These are phyloP conservation scores for Neoscytalidium dimidiatum DNA, from an alignment of 2,329 filamentous ascomycete species.

Conservation along the genomic window DNA sequence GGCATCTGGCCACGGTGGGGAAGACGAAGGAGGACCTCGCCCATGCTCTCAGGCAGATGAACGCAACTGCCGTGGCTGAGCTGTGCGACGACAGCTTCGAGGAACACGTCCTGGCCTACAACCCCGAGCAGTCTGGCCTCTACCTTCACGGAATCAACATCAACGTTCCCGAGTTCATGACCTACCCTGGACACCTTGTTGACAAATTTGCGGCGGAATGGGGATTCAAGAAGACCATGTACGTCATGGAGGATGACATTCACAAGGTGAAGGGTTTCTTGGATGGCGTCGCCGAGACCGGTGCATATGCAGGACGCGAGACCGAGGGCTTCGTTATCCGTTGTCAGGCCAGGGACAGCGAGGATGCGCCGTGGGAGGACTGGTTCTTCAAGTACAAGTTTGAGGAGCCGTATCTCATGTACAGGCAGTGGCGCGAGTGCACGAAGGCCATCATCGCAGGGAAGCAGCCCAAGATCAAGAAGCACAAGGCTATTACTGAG, in stretches of 20 bases:
- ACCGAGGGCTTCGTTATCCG: constrained; percentile 97
- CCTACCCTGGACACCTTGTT: constrained; percentile 79
- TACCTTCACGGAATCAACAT: constrained; percentile 97
- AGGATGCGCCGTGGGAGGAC: constrained; percentile 66
- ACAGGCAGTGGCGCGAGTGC: constrained; percentile 96
- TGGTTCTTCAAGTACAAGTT: constrained; percentile 99
- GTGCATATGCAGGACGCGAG: constrained; percentile 85
- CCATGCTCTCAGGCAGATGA: constrained; percentile 71
- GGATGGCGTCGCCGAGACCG: constrained; percentile 81
- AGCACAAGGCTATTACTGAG: constrained; percentile 86
- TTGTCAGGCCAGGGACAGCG: constrained; percentile 67
- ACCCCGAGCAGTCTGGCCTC: constrained; percentile 77
- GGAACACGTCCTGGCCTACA: constrained; percentile 93
- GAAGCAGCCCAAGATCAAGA: constrained; percentile 74
- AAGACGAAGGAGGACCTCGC: constrained; percentile 80
- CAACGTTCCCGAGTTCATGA: constrained; percentile 89
- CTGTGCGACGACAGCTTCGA: constrained; percentile 96
- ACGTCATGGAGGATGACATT: constrained; percentile 75
- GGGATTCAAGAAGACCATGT: constrained; percentile 90
- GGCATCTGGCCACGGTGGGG: constrained; percentile 74
- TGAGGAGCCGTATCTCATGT: constrained; percentile 98
- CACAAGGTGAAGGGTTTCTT: constrained; percentile 76
- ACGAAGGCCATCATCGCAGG: constrained; percentile 85
- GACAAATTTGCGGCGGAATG: constrained; percentile 87
- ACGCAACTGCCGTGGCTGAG: constrained; percentile 92